These are phyloP conservation scores for Penicillium cosmopolitanum DNA, from an alignment of 495 filamentous ascomycete species.

Conservation along the genomic window DNA sequence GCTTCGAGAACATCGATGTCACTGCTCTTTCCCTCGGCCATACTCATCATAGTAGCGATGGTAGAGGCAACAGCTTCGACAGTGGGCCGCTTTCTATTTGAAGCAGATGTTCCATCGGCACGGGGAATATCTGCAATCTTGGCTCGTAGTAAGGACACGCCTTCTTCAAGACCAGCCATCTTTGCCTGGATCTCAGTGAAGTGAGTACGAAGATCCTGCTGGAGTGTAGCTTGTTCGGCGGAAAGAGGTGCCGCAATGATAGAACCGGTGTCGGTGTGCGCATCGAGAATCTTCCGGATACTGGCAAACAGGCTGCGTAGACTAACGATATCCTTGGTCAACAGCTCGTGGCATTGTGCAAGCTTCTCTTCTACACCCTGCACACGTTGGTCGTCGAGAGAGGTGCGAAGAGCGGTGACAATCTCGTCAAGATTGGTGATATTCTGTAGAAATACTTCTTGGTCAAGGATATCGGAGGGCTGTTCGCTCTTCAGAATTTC, in stretches of 20 bases:
- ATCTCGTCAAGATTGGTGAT: conserved; percentile 63
- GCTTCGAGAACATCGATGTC: conserved; percentile 89
- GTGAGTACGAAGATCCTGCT: conserved; percentile 75
- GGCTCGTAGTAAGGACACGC: conserved; percentile 77
- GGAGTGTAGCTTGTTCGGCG: conserved; percentile 77
- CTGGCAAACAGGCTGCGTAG: conserved; percentile 73
- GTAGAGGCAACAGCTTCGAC: conserved; percentile 91
- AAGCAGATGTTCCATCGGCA: conserved; percentile 42
- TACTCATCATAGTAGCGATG: conserved; percentile 87
- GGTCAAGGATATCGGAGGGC: conserved; percentile 49
- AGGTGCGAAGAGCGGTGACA: conserved; percentile 55
- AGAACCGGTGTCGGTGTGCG: conserved; percentile 65
- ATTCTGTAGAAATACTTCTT: conserved; percentile 73
- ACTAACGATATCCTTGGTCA: conserved; percentile 63
- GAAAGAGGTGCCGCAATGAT: conserved; percentile 73
- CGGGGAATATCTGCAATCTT: conserved; percentile 64
- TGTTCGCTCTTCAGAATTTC: conserved; percentile 44
- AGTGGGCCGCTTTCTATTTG: conserved; percentile 64
- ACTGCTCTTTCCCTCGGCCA: conserved; percentile 83
- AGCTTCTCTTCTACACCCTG: conserved; percentile 66
- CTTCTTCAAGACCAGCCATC: conserved; percentile 78
- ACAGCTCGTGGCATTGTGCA: conserved; percentile 59
- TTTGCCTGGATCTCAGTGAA: conserved; percentile 71
- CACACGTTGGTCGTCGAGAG: conserved; percentile 68
- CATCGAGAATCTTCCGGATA: conserved; percentile 68